Conservation (phyloP, 352 stramenopile species). For the Lagenidium giganteum region DNA sequence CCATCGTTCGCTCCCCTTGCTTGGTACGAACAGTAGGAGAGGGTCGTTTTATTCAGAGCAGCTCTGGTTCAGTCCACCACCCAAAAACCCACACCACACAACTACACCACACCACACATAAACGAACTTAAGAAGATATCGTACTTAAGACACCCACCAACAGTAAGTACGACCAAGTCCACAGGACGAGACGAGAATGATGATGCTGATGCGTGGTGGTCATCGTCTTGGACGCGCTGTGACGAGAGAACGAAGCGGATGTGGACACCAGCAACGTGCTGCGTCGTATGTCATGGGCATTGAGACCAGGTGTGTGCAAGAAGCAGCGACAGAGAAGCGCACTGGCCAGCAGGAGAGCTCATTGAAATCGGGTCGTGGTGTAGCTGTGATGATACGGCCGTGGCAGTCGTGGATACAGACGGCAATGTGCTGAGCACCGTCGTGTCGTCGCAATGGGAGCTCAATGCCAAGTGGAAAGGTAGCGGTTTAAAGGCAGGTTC, state of each 20-base stretch:
- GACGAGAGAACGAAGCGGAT: too few species aligned
- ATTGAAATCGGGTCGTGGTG: not conserved
- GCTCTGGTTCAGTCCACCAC: too few species aligned
- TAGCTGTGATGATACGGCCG: conserved; percentile 93
- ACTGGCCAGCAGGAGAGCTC: not conserved
- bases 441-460: conserved; percentile 91
- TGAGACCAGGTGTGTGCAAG: conserved; percentile 73
- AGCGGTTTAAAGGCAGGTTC: too few species aligned
- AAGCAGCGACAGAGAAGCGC: not conserved
- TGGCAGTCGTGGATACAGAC: conserved; percentile 86
- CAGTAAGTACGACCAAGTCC: not conserved
- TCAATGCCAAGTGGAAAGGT: conserved; percentile 85
- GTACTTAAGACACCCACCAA: not conserved
- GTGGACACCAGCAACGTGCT: not conserved
- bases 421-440: conserved; percentile 91
- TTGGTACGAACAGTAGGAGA: too few species aligned
- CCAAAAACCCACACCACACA: too few species aligned
- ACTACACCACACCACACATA: too few species aligned
- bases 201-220: conserved; percentile 2
- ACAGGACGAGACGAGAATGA: not conserved
- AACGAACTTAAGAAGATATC: too few species aligned
- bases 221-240: too few species aligned
- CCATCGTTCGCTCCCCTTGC: conserved; percentile 29
- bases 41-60: too few species aligned
- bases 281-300: conserved; percentile 90